These are phyloP conservation scores for Flaveria bidentis DNA, from an alignment of 129 eudicot genomes.

Conservation along the genomic window DNA sequence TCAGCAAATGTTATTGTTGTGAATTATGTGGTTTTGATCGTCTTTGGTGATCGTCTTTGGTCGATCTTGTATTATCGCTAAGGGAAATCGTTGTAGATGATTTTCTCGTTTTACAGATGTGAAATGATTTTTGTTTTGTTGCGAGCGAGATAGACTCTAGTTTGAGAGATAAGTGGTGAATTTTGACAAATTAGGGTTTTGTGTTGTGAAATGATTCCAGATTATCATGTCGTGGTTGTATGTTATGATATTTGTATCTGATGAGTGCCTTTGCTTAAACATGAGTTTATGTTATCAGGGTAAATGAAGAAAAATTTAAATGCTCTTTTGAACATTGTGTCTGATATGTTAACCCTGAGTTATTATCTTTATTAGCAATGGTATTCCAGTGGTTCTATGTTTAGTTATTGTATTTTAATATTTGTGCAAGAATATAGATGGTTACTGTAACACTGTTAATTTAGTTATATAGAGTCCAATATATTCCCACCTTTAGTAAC, in stretches of 20 bases:
- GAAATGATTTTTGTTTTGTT: no score
- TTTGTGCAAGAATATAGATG: not conserved
- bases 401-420: not conserved
- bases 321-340: not conserved
- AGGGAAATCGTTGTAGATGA: no score
- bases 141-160: no score
- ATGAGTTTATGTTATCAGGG: not conserved
- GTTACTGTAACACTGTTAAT: not conserved
- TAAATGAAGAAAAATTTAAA: not conserved
- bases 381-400: not conserved
- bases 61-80: not conserved
- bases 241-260: not conserved
- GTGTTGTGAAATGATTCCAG: not conserved
- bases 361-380: not conserved
- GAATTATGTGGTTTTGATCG: not conserved
- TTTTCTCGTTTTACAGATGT: no score
- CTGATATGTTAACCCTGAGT: conserved; percentile 12
- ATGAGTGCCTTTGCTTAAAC: not conserved
- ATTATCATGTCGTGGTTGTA: not conserved
- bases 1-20: not conserved
- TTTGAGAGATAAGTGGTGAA: not conserved
- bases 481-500: not conserved
- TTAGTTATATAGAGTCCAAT: not conserved
- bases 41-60: no score
- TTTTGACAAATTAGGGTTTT: not conserved